phyloP scores from a whole-genome alignment of 495 filamentous ascomycete species.

The Podospora pseudoanserina region DNA sequence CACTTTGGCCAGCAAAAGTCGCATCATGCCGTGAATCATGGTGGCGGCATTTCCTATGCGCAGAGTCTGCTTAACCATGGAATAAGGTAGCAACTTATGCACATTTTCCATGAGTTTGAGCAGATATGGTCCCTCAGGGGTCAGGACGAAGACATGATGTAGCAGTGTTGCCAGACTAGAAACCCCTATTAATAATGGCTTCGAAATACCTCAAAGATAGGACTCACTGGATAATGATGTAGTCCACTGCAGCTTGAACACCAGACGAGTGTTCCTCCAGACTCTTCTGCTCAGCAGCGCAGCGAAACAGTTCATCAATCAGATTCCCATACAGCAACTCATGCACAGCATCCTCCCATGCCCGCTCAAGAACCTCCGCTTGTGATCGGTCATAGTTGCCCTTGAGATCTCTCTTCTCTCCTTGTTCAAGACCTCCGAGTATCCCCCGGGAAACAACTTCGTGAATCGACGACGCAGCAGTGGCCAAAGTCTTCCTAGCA shows the following conservation, averaged over 20 bases:
- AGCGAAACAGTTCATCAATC: slow-evolving; percentile 54
- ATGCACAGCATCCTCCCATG: slow-evolving; percentile 56
- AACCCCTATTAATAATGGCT: slow-evolving; percentile 1
- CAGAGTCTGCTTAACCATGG: slow-evolving; percentile 57
- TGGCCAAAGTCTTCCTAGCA: slow-evolving; percentile 60
- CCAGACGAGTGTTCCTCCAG: slow-evolving; percentile 54
- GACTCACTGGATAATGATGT: slow-evolving; percentile 52
- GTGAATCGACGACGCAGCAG: slow-evolving; percentile 57
- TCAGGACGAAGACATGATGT: slow-evolving; percentile 59
- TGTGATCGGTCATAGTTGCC: slow-evolving; percentile 50
- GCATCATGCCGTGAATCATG: slow-evolving; percentile 64
- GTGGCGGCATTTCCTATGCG: slow-evolving; percentile 64
- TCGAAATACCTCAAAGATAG: neutral
- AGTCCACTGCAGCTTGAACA: slow-evolving; percentile 56
- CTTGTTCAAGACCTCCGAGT: slow-evolving; percentile 48
- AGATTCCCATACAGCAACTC: slow-evolving; percentile 57
- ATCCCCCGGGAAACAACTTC: slow-evolving; percentile 57
- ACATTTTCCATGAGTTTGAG: slow-evolving; percentile 54
- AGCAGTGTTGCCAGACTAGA: slow-evolving; percentile 58
- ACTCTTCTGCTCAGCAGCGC: slow-evolving; percentile 49
- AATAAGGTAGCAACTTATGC: slow-evolving; percentile 59
- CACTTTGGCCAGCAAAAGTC: slow-evolving; percentile 60
- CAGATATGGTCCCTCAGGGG: slow-evolving; percentile 60
- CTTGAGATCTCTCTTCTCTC: slow-evolving; percentile 29
- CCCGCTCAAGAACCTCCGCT: slow-evolving; percentile 49